Base-by-base conservation (phyloP, 2,329 filamentous ascomycete genomes). In the Chaetothyriales sp. region DNA sequence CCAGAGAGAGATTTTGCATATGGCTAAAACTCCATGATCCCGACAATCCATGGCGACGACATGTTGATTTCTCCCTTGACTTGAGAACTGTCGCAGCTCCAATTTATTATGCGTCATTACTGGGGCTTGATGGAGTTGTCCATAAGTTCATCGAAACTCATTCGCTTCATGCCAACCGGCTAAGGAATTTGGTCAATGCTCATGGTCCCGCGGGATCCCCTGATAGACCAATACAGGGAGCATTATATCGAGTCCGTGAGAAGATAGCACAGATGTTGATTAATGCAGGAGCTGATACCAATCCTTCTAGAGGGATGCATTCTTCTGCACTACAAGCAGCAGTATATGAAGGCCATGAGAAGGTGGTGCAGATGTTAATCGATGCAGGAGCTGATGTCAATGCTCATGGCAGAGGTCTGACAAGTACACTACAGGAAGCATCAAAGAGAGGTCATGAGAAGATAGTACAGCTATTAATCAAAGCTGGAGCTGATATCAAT, bases 51-150 rank as follows among this genome's bases (percentile, higher is more conserved):
- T 46, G 28, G 19, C 15, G n/a, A 44, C 43, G 28, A 28, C 19
- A 19, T 2, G 45, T 18, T 9, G 10, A 32, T 32, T 32, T 32
- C 7, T 32, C 4, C 28, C 28, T 10, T 36, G 4, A n/a, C 9
- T n/a, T 48, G 12, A 5, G 46, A 25, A 6, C 8, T 49, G 8
- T 9, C 45, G 25, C 49, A n/a, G 48, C 45, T 20, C 28, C 49
- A 47, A 46, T 42, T 25, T 55, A 53, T 46, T 51, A 55, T 49
- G 44, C 53, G 15, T 50, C 51, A 8, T 44, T 51, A 19, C 51
- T 55, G 39, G 51, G 51, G 18, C 51, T 49, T 19, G 46, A 55
- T n/a, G 18, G 22, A 28, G 48, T 45, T 39, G 36, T 55, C 32
- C n/a, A 26, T 20, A 18, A 28, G n/a, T 48, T 53, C 18, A 45